These are phyloP conservation scores for Combretum micranthum DNA, from an alignment of 345 rosid species.

Conservation along the genomic window DNA sequence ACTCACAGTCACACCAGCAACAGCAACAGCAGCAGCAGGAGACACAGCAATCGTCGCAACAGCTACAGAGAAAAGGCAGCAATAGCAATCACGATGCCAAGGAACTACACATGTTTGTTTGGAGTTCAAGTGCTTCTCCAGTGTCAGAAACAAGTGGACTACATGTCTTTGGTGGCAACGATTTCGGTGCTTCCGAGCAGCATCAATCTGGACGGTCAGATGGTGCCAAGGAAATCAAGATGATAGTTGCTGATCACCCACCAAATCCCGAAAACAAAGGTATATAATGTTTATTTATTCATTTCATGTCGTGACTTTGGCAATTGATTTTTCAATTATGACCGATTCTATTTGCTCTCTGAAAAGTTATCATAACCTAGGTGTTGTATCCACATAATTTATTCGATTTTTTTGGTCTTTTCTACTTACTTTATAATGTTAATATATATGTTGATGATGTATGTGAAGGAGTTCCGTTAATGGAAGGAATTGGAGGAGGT, in stretches of 20 bases:
- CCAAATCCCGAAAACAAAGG: constrained; percentile 56
- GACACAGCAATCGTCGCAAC: neutral
- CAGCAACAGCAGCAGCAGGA: constrained; percentile 17
- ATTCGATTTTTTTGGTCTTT: too few relatives aligned
- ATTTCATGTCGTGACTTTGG: neutral
- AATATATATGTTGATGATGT: neutral
- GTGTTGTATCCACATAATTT: too few relatives aligned
- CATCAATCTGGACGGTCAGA: constrained; percentile 69
- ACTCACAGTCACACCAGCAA: constrained; percentile 16
- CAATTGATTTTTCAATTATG: too few relatives aligned
- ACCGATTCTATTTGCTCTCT: too few relatives aligned
- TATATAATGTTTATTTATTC: constrained; percentile 4
- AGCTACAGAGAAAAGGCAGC: constrained; percentile 9
- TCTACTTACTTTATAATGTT: too few relatives aligned
- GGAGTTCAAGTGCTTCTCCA: constrained; percentile 87
- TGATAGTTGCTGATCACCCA: constrained; percentile 65
- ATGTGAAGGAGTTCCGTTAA: constrained; percentile 30
- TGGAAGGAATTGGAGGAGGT: constrained; percentile 31
- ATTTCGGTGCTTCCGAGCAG: constrained; percentile 24
- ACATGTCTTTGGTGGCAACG: constrained; percentile 53
- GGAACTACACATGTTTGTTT: constrained; percentile 89
- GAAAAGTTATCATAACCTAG: too few relatives aligned
- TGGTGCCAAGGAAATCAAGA: constrained; percentile 75
- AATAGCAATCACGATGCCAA: constrained; percentile 62
- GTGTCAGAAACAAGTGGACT: constrained; percentile 64